These are phyloP conservation scores for Colletotrichum viniferum DNA, from an alignment of 2,329 filamentous ascomycete genomes.

Conservation along the genomic window DNA sequence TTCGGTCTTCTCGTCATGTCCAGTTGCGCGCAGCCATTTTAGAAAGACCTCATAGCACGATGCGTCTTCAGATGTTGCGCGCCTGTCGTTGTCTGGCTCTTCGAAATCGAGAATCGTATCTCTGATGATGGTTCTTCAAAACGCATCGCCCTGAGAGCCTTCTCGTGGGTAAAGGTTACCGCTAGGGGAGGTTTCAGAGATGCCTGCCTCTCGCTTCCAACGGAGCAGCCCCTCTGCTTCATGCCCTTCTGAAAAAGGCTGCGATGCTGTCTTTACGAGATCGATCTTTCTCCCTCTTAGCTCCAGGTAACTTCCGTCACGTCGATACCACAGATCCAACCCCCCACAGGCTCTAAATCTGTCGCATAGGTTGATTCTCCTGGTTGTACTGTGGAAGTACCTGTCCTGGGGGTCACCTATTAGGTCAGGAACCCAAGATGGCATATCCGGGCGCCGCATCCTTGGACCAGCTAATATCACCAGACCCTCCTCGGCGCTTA, in stretches of 20 bases:
- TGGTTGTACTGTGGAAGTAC: not conserved
- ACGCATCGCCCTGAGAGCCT: not conserved
- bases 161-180: not conserved
- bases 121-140: not conserved
- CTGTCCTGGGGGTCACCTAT: not conserved
- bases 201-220: not conserved
- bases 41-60: not conserved
- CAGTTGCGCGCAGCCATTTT: not conserved
- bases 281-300: not conserved
- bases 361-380: not conserved
- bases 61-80: not conserved
- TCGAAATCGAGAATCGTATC: not conserved
- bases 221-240: not conserved
- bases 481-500: not conserved
- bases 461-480: not conserved
- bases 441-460: not conserved
- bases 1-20: not conserved
- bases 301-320: not conserved
- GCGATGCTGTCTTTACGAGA: not conserved
- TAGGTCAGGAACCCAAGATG: not conserved
- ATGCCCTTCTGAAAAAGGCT: not conserved
- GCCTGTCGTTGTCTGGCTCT: not conserved
- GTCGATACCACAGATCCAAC: not conserved
- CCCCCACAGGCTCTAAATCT: not conserved
- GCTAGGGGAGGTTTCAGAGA: not conserved